Percentiles rank a stretch among this genome's conserved stretches.
Conservation (phyloP, 2,329 filamentous ascomycete species). For the Aspergillus sp. region DNA sequence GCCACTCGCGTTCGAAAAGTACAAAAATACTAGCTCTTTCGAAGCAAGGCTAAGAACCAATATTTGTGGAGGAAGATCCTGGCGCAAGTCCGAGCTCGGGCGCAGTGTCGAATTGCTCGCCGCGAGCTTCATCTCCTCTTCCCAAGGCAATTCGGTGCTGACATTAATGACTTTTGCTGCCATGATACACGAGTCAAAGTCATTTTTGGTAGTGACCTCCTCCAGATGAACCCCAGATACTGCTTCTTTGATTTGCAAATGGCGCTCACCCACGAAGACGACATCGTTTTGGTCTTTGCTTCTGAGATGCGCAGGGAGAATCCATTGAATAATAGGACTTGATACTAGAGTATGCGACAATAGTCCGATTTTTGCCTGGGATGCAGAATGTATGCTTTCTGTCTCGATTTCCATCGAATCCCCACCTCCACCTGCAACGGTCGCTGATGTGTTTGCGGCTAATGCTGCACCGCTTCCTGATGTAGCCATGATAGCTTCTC, state of each 20-base stretch:
- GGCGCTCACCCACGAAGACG: constrained; percentile 80
- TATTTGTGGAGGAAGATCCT: constrained; percentile 70
- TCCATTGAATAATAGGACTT: constrained; percentile 73
- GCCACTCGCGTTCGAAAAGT: constrained; percentile 54
- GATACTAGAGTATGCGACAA: constrained; percentile 76
- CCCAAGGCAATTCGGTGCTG: constrained; percentile 43
- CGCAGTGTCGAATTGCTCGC: constrained; percentile 11
- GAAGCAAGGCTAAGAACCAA: constrained; percentile 75
- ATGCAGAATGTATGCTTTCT: constrained; percentile 3
- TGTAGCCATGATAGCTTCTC: constrained; percentile 11
- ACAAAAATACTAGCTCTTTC: constrained; percentile 75
- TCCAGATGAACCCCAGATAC: constrained; percentile 65
- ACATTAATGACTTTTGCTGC: constrained; percentile 75
- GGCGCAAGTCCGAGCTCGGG: constrained; percentile 14
- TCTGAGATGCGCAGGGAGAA: constrained; percentile 77
- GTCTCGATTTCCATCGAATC: constrained; percentile 21
- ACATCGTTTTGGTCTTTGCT: constrained; percentile 73
- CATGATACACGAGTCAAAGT: constrained; percentile 77
- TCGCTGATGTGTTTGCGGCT: constrained; percentile 2
- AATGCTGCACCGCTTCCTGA: constrained; percentile 7
- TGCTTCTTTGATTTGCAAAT: constrained; percentile 78
- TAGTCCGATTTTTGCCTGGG: constrained; percentile 64
- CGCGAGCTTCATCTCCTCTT: constrained; percentile 32
- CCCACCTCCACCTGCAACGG: constrained; percentile 4
- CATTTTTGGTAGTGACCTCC: constrained; percentile 72